Evolutionary conservation across 352 stramenopile genomes (phyloP), one percentile per base, ranked within the genome.

Genomic region (Blastocystis sp.): DNA sequence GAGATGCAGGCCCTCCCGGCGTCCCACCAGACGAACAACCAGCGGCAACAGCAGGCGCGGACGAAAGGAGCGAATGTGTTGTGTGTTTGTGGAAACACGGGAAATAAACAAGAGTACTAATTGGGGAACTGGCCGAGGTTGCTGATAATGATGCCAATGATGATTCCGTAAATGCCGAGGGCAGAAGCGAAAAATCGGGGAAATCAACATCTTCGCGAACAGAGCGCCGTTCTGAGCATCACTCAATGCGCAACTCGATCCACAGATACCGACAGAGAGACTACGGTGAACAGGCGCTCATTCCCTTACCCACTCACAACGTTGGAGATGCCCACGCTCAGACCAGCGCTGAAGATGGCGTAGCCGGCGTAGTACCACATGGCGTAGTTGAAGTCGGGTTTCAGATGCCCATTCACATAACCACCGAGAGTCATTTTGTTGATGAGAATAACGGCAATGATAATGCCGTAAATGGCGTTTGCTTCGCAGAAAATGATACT

Each of bases 401-500:
- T 19, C 40, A 77, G 59, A 23, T 66, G 62, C 23, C 52, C 14
- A 43, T 11, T 41, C 23, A 34, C 76, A 45, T 59, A 69, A 23
- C 38, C 86, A 40, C 53, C 59, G 2, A n/a, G 21, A 67, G 88
- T 45, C 53, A 93, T 91, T 90, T 96, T 96, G 91, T 91, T 95
- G 88, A 94, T 92, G 66, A 96, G 89, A 89, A 96, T 95, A 88
- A 96, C 95, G 66, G 93, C 93, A 91, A 96, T 95, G 76, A 96
- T 96, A 89, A 96, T 91, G 77, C 93, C 93, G 89, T 96, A 96
- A 88, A 96, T 96, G 78, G 93, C 93, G 34, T 91, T 96, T 41
- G 93, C 93, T 91, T 96, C 93, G 88, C 93, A 96, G 90, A 96
- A 96, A 92, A 96, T 96, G 84, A 96, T 95, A 90, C 93, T 93